Base-by-base conservation (phyloP, 2,329 filamentous ascomycete genomes). In the Fulvia fulva region DNA sequence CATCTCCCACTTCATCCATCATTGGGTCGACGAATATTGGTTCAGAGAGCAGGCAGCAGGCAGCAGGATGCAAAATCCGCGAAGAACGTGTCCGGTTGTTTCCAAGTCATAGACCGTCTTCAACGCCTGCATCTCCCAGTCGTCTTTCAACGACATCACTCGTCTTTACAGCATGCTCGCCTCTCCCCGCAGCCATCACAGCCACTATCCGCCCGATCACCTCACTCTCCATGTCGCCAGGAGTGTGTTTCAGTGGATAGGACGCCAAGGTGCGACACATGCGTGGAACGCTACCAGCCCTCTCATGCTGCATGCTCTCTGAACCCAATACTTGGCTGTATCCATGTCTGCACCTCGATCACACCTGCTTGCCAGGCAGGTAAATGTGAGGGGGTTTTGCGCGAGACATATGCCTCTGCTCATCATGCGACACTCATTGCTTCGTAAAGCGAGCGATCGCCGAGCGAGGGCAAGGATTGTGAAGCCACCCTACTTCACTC, bases 341-440 rank as follows among this genome's bases (percentile, higher is more conserved):
- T 50, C 47, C 28, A 59, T 53, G 59, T 66, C 62, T 64, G 68
- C 66, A 62, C 64, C 61, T 63, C 63, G 46, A 57, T 62, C 60
- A 62, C 59, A 54, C 34, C 57, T 65, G 67, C 67, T 69, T 67
- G 67, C 65, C 68, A 70, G 67, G 58, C 66, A 65, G 60, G 60
- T 63, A 58, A 58, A n/a, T 54, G 54, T 57, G 59, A 57, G 55
- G 60, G 55, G 61, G 55, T 61, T 63, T 63, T 41, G 52, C 55
- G 59, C 60, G 44, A 62, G 57, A 59, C 58, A 32, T 28, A 22
- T 47, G 52, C 34, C 41, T 45, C 52, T 46, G 12, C 37, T 22
- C 44, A 25, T 54, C 26, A 5, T 34, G 26, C 43, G 25, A 26
- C 23, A 43, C 55, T 53, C 50, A 51, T 22, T 65, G 63, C 63